These are phyloP conservation scores for Ulvella scutata DNA, from an alignment of 139 green algal species.

Conservation along the genomic window DNA sequence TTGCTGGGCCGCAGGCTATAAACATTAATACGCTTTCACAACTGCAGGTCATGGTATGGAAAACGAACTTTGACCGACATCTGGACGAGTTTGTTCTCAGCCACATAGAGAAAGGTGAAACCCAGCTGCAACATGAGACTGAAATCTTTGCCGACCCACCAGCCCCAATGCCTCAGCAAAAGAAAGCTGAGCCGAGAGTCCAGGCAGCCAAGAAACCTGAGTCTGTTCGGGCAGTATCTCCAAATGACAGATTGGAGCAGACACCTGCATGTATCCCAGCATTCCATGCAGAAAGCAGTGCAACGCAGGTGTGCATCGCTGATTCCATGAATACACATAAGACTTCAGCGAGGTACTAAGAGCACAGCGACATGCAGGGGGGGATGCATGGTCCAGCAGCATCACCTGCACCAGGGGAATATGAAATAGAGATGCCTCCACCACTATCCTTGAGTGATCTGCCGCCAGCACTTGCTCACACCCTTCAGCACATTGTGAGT, in stretches of 20 bases:
- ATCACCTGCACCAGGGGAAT: conserved; percentile 6
- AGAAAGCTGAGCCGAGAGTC: neutral
- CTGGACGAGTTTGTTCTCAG: conserved; percentile 35
- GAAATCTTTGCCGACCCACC: neutral
- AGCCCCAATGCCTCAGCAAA: neutral
- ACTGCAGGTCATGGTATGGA: conserved; percentile 70
- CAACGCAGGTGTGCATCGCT: neutral
- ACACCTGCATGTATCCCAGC: no score
- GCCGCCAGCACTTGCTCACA: conserved; percentile 35
- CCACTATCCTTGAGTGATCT: conserved; percentile 35
- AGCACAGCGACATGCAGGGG: neutral
- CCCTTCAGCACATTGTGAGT: conserved; percentile 56
- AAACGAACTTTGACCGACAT: conserved; percentile 73
- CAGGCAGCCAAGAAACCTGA: neutral
- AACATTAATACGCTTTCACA: no score
- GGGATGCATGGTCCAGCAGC: neutral
- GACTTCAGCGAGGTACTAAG: neutral
- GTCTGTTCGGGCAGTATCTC: no score
- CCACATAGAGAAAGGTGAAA: conserved; percentile 7
- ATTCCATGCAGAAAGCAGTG: no score
- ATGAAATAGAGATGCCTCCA: conserved; percentile 24
- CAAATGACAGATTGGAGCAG: no score
- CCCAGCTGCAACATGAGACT: conserved; percentile 1
- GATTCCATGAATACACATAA: neutral
- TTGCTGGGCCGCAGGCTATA: neutral